Conservation (phyloP, 106 monocot genomes). For the Vanilla planifolia region DNA sequence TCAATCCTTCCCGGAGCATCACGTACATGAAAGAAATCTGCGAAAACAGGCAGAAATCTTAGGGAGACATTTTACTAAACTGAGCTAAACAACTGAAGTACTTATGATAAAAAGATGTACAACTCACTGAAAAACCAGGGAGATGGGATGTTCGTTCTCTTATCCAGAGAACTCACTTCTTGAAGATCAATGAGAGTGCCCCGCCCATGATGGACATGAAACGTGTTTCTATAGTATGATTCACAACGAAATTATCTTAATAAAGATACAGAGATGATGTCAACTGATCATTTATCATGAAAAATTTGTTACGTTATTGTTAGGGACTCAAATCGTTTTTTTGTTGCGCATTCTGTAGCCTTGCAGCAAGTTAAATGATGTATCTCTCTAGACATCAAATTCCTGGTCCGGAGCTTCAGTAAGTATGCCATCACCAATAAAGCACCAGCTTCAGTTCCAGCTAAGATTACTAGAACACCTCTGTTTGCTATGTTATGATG, state of each 20-base stretch:
- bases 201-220: conserved; percentile 97
- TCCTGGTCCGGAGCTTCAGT: conserved; percentile 81
- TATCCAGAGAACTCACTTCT: conserved; percentile 87
- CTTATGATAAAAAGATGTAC: background rate
- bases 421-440: conserved; percentile 84
- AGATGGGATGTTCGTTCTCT: conserved; percentile 94
- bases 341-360: conserved; percentile 99
- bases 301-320: background rate
- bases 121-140: conserved; percentile 90
- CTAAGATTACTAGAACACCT: conserved; percentile 88
- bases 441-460: conserved; percentile 80
- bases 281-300: background rate
- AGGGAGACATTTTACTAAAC: background rate
- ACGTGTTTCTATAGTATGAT: conserved; percentile 79
- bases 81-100: too few species aligned
- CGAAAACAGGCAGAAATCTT: conserved; percentile 2
- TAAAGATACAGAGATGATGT: background rate
- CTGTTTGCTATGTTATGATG: too few species aligned
- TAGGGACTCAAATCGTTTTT: conserved; percentile 70
- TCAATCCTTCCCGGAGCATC: conserved; percentile 98
- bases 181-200: conserved; percentile 96
- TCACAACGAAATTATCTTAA: background rate
- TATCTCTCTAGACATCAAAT: conserved; percentile 91
- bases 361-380: conserved; percentile 97
- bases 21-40: conserved; percentile 99